Conservation (phyloP, 1,284 basidiomycete species). For the Cutaneotrichosporon sp. region DNA sequence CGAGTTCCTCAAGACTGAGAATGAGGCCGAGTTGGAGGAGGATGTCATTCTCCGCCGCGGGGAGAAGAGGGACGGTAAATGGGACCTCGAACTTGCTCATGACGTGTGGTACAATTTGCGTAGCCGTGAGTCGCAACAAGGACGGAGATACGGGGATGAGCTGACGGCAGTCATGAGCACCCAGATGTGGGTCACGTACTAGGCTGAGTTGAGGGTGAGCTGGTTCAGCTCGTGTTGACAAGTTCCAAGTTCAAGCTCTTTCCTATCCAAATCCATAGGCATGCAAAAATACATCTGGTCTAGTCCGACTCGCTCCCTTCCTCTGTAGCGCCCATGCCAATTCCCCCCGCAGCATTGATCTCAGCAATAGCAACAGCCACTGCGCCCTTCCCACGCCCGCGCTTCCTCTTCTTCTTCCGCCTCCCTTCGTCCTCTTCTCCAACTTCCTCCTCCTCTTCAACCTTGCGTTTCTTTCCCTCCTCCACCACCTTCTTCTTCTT, state of each 20-base stretch:
- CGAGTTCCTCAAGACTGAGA: conserved; percentile 24
- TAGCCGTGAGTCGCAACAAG: background rate
- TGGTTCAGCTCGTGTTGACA: no score
- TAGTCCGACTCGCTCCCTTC: conserved; percentile 23
- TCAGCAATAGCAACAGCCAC: conserved; percentile 43
- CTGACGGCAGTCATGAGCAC: conserved; percentile 35
- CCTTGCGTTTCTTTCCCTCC: conserved; percentile 18
- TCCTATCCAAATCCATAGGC: background rate
- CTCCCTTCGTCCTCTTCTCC: conserved; percentile 26
- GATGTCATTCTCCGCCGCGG: conserved; percentile 12
- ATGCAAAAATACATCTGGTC: conserved; percentile 2
- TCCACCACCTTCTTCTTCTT: conserved; percentile 71
- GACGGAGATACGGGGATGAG: background rate
- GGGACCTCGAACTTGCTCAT: conserved; percentile 27
- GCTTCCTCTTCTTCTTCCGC: conserved; percentile 44
- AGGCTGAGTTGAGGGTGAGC: background rate
- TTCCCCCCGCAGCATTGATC: conserved; percentile 31
- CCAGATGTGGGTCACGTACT: conserved; percentile 44
- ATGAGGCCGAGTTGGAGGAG: background rate
- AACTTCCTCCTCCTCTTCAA: conserved; percentile 26
- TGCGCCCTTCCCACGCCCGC: conserved; percentile 40
- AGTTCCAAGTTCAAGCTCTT: background rate
- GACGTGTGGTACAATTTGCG: conserved; percentile 7
- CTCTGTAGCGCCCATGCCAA: conserved; percentile 5
- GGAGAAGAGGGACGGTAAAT: conserved; percentile 22